Conservation (phyloP, 2,329 filamentous ascomycete species). For the Pyrenophora graminea region DNA sequence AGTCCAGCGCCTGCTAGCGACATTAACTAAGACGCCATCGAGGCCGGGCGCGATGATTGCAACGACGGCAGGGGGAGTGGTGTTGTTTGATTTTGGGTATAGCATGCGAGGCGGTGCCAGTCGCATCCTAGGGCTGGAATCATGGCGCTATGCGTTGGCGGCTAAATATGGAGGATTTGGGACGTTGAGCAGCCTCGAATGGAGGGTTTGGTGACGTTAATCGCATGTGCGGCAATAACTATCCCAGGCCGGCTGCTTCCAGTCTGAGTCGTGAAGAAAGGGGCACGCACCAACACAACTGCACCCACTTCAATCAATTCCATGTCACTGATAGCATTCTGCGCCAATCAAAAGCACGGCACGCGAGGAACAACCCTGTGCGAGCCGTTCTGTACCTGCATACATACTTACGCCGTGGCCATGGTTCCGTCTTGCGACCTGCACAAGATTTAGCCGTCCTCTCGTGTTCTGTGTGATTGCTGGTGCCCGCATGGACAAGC, state of each 20-base stretch:
- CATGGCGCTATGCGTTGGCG: too few relatives aligned
- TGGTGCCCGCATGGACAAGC: conserved; percentile 10
- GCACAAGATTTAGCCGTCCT: conserved; percentile 26
- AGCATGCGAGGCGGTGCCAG: neutral
- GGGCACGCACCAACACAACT: conserved; percentile 16
- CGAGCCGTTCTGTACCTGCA: conserved; percentile 30
- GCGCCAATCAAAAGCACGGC: conserved; percentile 23
- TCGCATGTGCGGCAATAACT: conserved; percentile 8
- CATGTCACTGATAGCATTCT: conserved; percentile 18
- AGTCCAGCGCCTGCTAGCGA: conserved; percentile 4
- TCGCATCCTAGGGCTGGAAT: too few relatives aligned
- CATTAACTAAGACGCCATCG: neutral
- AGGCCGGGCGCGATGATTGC: neutral
- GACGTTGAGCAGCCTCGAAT: neutral
- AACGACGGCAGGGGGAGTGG: neutral
- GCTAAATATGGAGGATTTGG: neutral
- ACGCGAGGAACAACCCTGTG: conserved; percentile 10
- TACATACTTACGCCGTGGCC: conserved; percentile 13
- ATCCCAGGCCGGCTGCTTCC: conserved; percentile 1
- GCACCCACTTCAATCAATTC: conserved; percentile 11
- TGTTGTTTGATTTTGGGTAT: neutral
- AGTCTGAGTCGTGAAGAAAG: conserved; percentile 16
- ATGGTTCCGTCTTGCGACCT: conserved; percentile 22
- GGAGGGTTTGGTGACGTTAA: conserved; percentile 12
- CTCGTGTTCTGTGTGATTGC: conserved; percentile 14